Conservation (phyloP, 2,329 filamentous ascomycete genomes). For the Cladosporium oxysporum region DNA sequence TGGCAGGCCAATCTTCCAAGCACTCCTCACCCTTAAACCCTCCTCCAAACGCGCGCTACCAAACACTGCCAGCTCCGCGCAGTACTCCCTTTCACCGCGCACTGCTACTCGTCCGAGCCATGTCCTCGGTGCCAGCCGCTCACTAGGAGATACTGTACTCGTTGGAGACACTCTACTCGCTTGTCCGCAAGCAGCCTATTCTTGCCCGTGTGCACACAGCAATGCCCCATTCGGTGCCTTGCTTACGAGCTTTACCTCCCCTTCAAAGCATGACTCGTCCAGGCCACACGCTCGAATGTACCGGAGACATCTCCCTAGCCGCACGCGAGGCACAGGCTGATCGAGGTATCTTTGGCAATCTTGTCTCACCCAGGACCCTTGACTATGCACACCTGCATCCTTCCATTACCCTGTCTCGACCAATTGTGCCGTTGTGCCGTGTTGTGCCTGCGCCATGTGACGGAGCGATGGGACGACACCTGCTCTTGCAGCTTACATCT, state of each 20-base stretch:
- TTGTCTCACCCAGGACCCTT: conserved; percentile 19
- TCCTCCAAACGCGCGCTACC: not conserved
- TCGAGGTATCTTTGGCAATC: not conserved
- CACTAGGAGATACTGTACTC: not conserved
- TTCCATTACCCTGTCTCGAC: not conserved
- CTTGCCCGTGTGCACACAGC: not conserved
- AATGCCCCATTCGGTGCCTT: conserved; percentile 1
- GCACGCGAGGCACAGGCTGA: not conserved
- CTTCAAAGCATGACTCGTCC: conserved; percentile 3
- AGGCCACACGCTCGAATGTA: not conserved
- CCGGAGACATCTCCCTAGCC: not conserved
- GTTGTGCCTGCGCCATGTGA: conserved; percentile 19
- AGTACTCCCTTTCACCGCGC: not conserved
- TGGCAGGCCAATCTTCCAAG: not conserved
- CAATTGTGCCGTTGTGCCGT: conserved; percentile 13
- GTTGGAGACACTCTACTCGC: not conserved
- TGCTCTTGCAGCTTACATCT: not conserved
- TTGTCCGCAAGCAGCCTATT: not conserved
- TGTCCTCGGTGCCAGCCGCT: not conserved
- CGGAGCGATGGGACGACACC: conserved; percentile 1
- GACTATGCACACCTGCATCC: conserved; percentile 16
- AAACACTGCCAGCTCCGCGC: not conserved
- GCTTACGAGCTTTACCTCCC: not conserved
- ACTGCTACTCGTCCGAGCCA: conserved; percentile 1
- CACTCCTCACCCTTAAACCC: not conserved